phyloP scores from a whole-genome alignment of 495 filamentous ascomycete genomes.

The Daldinia caldariorum region DNA sequence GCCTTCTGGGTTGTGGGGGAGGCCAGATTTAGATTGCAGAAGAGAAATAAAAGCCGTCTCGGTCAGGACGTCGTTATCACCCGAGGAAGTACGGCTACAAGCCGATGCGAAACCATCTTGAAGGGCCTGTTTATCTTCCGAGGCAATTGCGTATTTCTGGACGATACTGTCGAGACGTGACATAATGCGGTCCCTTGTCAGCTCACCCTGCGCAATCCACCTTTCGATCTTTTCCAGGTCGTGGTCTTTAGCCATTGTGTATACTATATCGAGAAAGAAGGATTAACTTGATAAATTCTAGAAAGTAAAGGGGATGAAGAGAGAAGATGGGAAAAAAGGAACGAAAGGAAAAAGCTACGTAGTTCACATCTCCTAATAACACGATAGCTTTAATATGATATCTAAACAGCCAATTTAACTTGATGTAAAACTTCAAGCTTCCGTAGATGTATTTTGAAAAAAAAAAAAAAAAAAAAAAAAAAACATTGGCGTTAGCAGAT shows the following conservation, averaged over 20 bases:
- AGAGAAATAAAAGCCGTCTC: conserved; percentile 33
- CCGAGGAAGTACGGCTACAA: background rate
- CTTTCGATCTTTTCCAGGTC: conserved; percentile 5
- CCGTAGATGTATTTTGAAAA: no score
- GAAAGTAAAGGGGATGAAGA: background rate
- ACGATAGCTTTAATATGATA: background rate
- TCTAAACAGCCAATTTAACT: background rate
- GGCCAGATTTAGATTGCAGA: conserved; percentile 21
- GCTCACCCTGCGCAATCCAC: conserved; percentile 24
- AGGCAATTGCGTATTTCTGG: conserved; percentile 1
- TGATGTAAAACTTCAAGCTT: background rate
- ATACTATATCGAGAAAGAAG: background rate
- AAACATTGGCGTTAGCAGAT: background rate
- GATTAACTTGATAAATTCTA: background rate
- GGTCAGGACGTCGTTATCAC: conserved; percentile 17
- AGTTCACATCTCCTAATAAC: background rate
- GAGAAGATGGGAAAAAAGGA: background rate
- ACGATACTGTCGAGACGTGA: conserved; percentile 23
- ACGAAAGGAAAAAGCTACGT: no score
- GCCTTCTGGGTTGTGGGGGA: conserved; percentile 11
- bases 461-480: no score
- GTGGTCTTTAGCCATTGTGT: conserved; percentile 8
- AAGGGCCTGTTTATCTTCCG: conserved; percentile 14
- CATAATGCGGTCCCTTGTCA: conserved; percentile 26
- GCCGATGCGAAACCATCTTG: conserved; percentile 21